Evolutionary conservation across 179 eudicot genomes (phyloP).

Genomic region (Silene vulgaris): DNA sequence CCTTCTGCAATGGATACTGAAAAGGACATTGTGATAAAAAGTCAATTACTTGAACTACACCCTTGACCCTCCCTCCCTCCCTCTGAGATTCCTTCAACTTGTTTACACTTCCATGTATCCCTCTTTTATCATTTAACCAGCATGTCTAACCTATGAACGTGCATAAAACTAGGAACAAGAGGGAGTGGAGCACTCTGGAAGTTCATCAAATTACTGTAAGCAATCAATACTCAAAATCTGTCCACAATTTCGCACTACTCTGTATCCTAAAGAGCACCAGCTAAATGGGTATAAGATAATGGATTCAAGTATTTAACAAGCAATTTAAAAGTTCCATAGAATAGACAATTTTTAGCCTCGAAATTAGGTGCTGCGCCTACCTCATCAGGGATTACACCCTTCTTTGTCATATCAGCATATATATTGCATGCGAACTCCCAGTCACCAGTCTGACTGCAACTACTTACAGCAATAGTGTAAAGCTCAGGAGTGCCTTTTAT

Average conservation of each 20-base stretch:
- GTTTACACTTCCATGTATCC: too few relatives aligned
- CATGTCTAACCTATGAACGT: too few relatives aligned
- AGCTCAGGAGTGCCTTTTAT: slow-evolving; percentile 93
- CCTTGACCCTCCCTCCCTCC: too few relatives aligned
- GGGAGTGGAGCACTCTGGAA: not conserved
- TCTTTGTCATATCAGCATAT: slow-evolving; percentile 72
- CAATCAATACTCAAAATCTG: not conserved
- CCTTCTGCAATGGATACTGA: too few relatives aligned
- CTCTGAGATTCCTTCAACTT: too few relatives aligned
- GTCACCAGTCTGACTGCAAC: slow-evolving; percentile 82
- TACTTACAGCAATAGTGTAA: slow-evolving; percentile 86
- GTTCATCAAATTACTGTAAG: not conserved
- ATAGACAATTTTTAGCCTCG: not conserved
- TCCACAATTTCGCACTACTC: not conserved
- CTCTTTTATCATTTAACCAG: too few relatives aligned
- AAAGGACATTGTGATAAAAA: too few relatives aligned
- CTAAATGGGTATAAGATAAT: not conserved
- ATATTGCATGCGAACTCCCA: slow-evolving; percentile 91
- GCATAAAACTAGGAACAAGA: too few relatives aligned
- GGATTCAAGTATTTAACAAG: not conserved
- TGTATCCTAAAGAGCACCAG: not conserved
- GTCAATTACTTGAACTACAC: too few relatives aligned
- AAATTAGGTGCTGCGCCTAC: slow-evolving; percentile 32
- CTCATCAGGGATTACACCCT: slow-evolving; percentile 87
- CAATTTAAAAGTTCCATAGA: not conserved